These are phyloP conservation scores for Fusarium devonianum DNA, from an alignment of 2,329 filamentous ascomycete species.

Conservation along the genomic window DNA sequence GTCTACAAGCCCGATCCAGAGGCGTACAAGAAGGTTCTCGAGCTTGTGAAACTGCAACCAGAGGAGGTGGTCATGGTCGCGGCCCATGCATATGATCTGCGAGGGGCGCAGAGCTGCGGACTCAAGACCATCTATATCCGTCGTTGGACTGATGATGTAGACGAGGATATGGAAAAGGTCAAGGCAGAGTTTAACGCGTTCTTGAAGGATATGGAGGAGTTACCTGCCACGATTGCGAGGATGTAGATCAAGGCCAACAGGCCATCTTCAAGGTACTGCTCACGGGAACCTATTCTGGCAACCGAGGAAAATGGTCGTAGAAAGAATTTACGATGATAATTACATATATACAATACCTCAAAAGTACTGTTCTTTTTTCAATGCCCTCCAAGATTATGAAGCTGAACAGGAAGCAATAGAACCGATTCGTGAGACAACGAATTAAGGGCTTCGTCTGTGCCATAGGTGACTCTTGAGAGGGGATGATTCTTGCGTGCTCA, in stretches of 20 bases:
- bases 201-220: slow-evolving; percentile 24
- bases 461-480: too few relatives aligned
- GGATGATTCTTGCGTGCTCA: too few relatives aligned
- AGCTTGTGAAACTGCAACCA: slow-evolving; percentile 52
- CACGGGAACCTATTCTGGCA: too few relatives aligned
- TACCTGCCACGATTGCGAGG: slow-evolving; percentile 18
- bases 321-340: too few relatives aligned
- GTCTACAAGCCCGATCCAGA: slow-evolving; percentile 57
- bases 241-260: neutral
- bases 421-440: too few relatives aligned
- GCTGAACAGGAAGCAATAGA: too few relatives aligned
- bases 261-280: too few relatives aligned
- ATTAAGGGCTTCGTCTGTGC: too few relatives aligned
- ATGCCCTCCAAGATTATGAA: too few relatives aligned
- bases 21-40: slow-evolving; percentile 55
- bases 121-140: slow-evolving; percentile 61
- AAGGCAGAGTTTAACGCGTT: slow-evolving; percentile 26
- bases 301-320: too few relatives aligned
- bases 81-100: slow-evolving; percentile 61
- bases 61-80: slow-evolving; percentile 61
- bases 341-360: too few relatives aligned
- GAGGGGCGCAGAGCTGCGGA: slow-evolving; percentile 56
- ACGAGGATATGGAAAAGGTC: slow-evolving; percentile 44
- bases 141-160: slow-evolving; percentile 60
- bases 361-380: too few relatives aligned